Base-by-base conservation (phyloP, 2,329 filamentous ascomycete species). In the Penicillium polonicum region DNA sequence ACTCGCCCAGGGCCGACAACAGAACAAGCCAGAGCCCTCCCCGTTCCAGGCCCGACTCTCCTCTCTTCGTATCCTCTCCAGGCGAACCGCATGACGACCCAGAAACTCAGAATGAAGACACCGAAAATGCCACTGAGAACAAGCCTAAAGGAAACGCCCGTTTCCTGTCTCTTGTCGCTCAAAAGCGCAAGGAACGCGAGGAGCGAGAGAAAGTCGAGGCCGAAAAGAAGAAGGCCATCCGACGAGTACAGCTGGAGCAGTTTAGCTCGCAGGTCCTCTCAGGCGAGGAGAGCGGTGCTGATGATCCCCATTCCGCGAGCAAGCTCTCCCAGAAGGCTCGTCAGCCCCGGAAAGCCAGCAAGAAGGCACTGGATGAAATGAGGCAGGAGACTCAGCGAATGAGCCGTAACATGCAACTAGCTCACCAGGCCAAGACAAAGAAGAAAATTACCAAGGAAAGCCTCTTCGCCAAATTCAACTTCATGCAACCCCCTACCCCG, bases 331-430 rank as follows among this genome's bases (percentile, higher is more conserved):
- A 92, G 69, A 79, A 83, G 39, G 80, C 83, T 27, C 85, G 88
- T 4, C 88, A 91, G 5, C 63, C 73, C 2, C 85, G 94, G 13
- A 96, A 94, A 72, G 92, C 94, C 0, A 93, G 92, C 78, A 97
- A 93, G 78, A 97, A 92, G 76, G 94, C 94, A 0, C 73, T 97
- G 42, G 91, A 97, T 71, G 93, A 97, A 65, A 97, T 99, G 88
- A 89, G 89, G 67, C 85, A 91, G 57, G 94, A 99, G 75, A 97
- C 93, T 1, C 94, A 99, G 77, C 86, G 94, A 31, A 85, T 99
- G 78, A 88, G 85, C 65, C 85, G 94, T 64, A 95, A 89, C 70
- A 90, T 96, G 85, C 93, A 97, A 74, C 83, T 99, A 48, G 86
- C 90, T 1, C 92, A 97, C 73, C 88, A 96, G 71, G 89, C 91